These are phyloP conservation scores for Paramarasmius palmivorus DNA, from an alignment of 1,284 basidiomycete genomes.

Conservation along the genomic window DNA sequence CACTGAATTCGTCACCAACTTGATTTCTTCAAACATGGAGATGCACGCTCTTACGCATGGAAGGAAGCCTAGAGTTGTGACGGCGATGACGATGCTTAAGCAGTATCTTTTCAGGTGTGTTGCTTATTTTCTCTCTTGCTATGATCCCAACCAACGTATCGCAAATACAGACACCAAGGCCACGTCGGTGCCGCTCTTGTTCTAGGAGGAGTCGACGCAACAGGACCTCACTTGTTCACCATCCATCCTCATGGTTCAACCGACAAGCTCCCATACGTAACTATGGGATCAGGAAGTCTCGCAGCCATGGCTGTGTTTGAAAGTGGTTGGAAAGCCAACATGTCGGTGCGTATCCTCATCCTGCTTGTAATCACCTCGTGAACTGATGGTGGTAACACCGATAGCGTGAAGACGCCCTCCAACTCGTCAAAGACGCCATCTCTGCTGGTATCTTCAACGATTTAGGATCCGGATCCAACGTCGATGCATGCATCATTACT, in stretches of 20 bases:
- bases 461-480: constrained; percentile 95
- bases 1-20: constrained; percentile 92
- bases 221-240: constrained; percentile 95
- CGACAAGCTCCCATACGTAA: constrained; percentile 98
- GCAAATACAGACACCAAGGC: constrained; percentile 77
- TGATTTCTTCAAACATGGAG: constrained; percentile 93
- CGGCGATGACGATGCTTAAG: constrained; percentile 92
- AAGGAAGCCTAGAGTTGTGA: constrained; percentile 77
- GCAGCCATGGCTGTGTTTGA: constrained; percentile 99
- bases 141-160: background rate
- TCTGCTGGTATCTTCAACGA: constrained; percentile 99
- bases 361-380: background rate
- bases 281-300: constrained; percentile 95
- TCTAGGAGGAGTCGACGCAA: constrained; percentile 93
- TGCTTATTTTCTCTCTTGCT: background rate
- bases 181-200: constrained; percentile 95
- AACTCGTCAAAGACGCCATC: constrained; percentile 86
- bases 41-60: constrained; percentile 77
- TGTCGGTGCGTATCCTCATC: constrained; percentile 64
- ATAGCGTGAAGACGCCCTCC: constrained; percentile 82
- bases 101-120: constrained; percentile 61
- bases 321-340: constrained; percentile 79
- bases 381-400: background rate
- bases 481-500: constrained; percentile 96
- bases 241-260: constrained; percentile 97